Evolutionary conservation across 2,329 filamentous ascomycete species (phyloP).

Genomic region (Reticulascus tulasneorum): DNA sequence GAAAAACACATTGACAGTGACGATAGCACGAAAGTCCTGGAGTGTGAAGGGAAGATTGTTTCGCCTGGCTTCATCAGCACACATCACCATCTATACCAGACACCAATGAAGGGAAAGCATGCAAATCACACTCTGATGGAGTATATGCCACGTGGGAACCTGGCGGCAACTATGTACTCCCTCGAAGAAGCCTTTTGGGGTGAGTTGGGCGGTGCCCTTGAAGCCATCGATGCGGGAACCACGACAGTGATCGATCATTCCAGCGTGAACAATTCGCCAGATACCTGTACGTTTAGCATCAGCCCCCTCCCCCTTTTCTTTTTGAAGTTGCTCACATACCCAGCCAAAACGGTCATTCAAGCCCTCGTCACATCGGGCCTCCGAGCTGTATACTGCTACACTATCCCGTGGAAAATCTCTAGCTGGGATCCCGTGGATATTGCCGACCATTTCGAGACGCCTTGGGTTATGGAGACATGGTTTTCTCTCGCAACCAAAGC

Average conservation of each 20-base stretch:
- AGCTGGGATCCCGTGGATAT: conserved; percentile 24
- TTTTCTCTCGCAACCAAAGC: conserved; percentile 18
- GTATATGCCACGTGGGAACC: conserved; percentile 22
- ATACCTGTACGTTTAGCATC: not conserved
- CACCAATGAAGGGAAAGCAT: conserved; percentile 22
- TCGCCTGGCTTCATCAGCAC: conserved; percentile 40
- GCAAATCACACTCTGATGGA: conserved; percentile 19
- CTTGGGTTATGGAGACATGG: conserved; percentile 30
- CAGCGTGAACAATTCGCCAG: conserved; percentile 8
- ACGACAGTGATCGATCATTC: conserved; percentile 26
- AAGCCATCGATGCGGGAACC: conserved; percentile 36
- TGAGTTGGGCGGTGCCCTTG: conserved; percentile 34
- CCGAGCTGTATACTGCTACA: conserved; percentile 40
- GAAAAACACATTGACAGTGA: conserved; percentile 31
- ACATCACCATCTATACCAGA: conserved; percentile 42
- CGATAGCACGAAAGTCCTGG: conserved; percentile 25
- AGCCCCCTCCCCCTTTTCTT: too few species aligned
- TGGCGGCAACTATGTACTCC: conserved; percentile 14
- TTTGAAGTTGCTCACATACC: not conserved
- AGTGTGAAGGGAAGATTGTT: conserved; percentile 34
- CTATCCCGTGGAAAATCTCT: conserved; percentile 25
- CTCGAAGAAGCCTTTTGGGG: conserved; percentile 42
- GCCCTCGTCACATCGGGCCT: conserved; percentile 37
- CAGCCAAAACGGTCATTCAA: conserved; percentile 29
- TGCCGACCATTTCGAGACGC: conserved; percentile 21